These are phyloP conservation scores for Globisporangium splendens DNA, from an alignment of 352 stramenopile species.

Conservation along the genomic window DNA sequence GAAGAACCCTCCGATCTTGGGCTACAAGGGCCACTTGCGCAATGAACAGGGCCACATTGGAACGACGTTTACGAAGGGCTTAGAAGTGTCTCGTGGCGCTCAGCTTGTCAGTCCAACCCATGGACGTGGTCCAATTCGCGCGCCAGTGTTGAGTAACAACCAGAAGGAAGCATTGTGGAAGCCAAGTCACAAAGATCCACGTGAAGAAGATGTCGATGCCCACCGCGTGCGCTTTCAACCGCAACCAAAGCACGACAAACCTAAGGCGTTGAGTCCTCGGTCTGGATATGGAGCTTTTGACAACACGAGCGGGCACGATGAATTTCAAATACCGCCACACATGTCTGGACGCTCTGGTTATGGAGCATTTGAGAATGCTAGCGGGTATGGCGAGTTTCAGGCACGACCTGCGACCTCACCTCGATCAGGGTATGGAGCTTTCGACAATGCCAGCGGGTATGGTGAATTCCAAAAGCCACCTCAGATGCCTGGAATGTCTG, in stretches of 20 bases:
- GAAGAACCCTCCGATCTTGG: slow-evolving; percentile 42
- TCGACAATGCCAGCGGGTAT: slow-evolving; percentile 33
- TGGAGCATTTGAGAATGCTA: slow-evolving; percentile 30
- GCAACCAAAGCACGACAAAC: neutral
- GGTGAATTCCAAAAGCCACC: slow-evolving; percentile 4
- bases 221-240: neutral
- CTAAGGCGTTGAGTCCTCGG: neutral
- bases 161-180: neutral
- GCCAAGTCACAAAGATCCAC: neutral
- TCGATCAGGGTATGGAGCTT: slow-evolving; percentile 25
- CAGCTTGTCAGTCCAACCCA: neutral
- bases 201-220: neutral
- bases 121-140: slow-evolving; percentile 1
- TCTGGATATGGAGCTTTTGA: slow-evolving; percentile 34
- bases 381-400: slow-evolving; percentile 30
- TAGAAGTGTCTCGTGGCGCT: slow-evolving; percentile 24
- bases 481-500: slow-evolving; percentile 1
- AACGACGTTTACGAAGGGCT: slow-evolving; percentile 63
- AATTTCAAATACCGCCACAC: slow-evolving; percentile 12
- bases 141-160: neutral
- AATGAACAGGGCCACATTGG: slow-evolving; percentile 56
- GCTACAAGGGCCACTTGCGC: slow-evolving; percentile 60
- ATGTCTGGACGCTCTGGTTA: slow-evolving; percentile 23
- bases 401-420: neutral
- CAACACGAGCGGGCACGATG: slow-evolving; percentile 22